These are phyloP conservation scores for Eremomyces bilateralis DNA, from an alignment of 495 filamentous ascomycete species.

Conservation along the genomic window DNA sequence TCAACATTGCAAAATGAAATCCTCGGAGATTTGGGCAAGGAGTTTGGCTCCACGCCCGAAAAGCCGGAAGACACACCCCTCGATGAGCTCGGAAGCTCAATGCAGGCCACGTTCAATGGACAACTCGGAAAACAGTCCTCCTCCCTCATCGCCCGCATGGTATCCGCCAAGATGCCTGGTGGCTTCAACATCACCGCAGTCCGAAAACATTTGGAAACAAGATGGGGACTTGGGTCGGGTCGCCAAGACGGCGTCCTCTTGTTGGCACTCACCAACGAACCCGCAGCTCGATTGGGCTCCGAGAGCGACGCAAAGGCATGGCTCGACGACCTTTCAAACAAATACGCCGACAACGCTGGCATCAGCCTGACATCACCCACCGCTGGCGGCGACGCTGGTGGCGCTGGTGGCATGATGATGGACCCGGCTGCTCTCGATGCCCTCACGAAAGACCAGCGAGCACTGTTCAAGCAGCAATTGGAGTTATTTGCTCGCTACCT, in stretches of 20 bases:
- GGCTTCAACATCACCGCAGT: constrained; percentile 95
- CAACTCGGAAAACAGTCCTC: constrained; percentile 94
- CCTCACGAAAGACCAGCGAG: constrained; percentile 83
- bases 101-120: constrained; percentile 96
- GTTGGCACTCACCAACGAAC: constrained; percentile 82
- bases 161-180: constrained; percentile 98
- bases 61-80: constrained; percentile 95
- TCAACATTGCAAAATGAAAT: constrained; percentile 97
- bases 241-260: constrained; percentile 82
- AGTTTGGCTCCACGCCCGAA: constrained; percentile 94
- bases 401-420: constrained; percentile 88
- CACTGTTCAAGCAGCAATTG: constrained; percentile 90
- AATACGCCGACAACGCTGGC: constrained; percentile 71
- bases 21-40: constrained; percentile 85
- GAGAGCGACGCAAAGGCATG: constrained; percentile 83
- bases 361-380: constrained; percentile 62
- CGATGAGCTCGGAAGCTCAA: constrained; percentile 82
- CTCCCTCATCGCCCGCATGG: constrained; percentile 76
- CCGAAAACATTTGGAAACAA: constrained; percentile 80
- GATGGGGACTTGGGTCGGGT: constrained; percentile 75
- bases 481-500: constrained; percentile 88
- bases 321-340: constrained; percentile 66
- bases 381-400: constrained; percentile 49
- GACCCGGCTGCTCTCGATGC: constrained; percentile 94
- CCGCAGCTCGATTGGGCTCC: constrained; percentile 62